These are phyloP conservation scores for Ustilago sp. DNA, from an alignment of 1,284 basidiomycete species.

Conservation along the genomic window DNA sequence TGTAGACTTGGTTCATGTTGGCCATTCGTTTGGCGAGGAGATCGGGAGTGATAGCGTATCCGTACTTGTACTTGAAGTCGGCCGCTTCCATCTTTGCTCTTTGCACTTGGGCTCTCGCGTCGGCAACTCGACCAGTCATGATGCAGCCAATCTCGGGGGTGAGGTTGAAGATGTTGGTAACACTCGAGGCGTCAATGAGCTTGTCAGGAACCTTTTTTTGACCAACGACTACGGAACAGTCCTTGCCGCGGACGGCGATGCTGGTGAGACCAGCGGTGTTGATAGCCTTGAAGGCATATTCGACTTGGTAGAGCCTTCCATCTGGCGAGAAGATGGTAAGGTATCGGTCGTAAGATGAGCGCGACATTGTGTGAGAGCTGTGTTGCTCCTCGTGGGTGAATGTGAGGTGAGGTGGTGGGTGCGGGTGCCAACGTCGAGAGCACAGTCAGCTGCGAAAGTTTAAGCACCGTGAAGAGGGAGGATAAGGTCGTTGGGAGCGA, in stretches of 20 bases:
- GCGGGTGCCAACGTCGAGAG: not conserved
- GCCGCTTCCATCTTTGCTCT: conserved; percentile 92
- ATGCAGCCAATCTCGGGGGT: conserved; percentile 97
- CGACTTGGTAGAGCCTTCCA: conserved; percentile 68
- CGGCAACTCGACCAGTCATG: conserved; percentile 94
- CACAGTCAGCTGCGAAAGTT: not conserved
- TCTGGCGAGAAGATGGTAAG: conserved; percentile 69
- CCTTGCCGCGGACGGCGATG: conserved; percentile 90
- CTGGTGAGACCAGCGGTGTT: conserved; percentile 95
- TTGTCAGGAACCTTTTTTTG: conserved; percentile 99
- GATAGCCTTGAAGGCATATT: conserved; percentile 99
- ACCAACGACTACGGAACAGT: conserved; percentile 93
- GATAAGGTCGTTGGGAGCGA: not conserved
- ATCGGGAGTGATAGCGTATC: conserved; percentile 97
- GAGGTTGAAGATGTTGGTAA: conserved; percentile 96
- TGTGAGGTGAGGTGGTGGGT: not conserved
- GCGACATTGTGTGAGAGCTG: conserved; percentile 56
- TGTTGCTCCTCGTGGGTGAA: not conserved
- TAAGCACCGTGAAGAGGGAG: not conserved
- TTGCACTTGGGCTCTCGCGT: conserved; percentile 89
- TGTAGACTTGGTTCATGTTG: conserved; percentile 99
- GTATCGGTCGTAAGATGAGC: conserved; percentile 68
- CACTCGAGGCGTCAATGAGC: conserved; percentile 91
- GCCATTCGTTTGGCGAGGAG: conserved; percentile 92
- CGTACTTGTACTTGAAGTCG: conserved; percentile 92